Evolutionary conservation across 306 rosid genomes (phyloP), one percentile per base, ranked within the genome.

Genomic region (Gillenia trifoliata): DNA sequence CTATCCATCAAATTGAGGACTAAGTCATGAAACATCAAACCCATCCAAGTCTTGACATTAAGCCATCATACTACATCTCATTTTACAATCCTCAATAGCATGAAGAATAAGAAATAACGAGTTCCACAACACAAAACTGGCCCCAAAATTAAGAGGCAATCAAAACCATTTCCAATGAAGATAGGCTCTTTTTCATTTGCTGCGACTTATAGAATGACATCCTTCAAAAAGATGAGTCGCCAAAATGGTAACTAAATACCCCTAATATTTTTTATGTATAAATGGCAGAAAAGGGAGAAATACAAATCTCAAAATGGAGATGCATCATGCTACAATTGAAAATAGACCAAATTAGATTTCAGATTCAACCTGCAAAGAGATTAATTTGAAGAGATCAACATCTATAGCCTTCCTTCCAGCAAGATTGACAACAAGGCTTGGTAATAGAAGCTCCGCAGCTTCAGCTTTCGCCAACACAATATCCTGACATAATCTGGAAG

Each of bases 401-500:
- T 83, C 96, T 63, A 85, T 45, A 76, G 89, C 92, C 78, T 85
- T 91, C 87, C 93, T 88, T 69, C 96, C 82, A 73, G 97, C 83
- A 34, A 93, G 80, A 83, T 93, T 86, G 75, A 93, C 97, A 67
- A 89, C 74, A 66, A 91, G 80, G 84, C 87, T 73, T 43, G 98
- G 93, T 77, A 91, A 83, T 63, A 93, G 87, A 65, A 93, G 91
- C 88, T 93, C 97, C 23, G 98, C 93, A 77, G 85, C 85, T 83
- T 93, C 97, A 80, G 93, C 91, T 91, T 91, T 89, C 64, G 80
- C 77, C 78, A 85, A 59, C 49, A 88, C 86, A 77, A 93, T 83
- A 83, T 93, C 97, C 82, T 89, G 93, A 82, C 96, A 93, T 77
- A 93, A 89, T 81, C 98, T 93, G 96, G 22, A 81, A 79, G 60